Conservation (phyloP, 805 yeast species). For the Schizosaccharomyces pombe region DNA sequence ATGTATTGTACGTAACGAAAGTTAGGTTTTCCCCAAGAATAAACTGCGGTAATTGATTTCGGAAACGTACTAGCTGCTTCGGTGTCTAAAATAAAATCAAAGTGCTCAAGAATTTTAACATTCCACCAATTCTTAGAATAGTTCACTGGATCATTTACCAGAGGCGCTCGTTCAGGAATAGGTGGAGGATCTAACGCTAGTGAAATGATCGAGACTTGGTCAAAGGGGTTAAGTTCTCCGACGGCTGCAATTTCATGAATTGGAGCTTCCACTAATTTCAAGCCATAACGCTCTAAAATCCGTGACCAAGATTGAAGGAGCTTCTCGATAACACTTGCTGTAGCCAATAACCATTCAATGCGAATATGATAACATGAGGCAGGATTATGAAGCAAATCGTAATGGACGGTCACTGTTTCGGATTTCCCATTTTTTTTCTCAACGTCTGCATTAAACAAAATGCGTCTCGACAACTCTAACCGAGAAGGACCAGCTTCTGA, state of each 20-base stretch:
- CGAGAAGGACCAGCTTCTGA: neutral
- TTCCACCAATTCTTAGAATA: slow-evolving; percentile 46
- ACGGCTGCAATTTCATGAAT: slow-evolving; percentile 65
- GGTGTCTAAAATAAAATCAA: slow-evolving; percentile 64
- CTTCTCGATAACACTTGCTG: slow-evolving; percentile 67
- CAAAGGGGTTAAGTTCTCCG: slow-evolving; percentile 64
- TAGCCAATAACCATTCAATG: slow-evolving; percentile 78
- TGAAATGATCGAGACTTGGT: slow-evolving; percentile 50
- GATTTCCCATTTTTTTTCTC: slow-evolving; percentile 44
- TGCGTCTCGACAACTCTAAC: slow-evolving; percentile 41
- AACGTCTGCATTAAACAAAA: slow-evolving; percentile 57
- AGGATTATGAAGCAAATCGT: slow-evolving; percentile 80
- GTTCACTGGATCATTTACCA: neutral
- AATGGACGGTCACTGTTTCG: slow-evolving; percentile 62
- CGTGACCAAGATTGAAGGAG: slow-evolving; percentile 55
- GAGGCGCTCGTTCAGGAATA: slow-evolving; percentile 7
- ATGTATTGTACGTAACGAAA: slow-evolving; percentile 74
- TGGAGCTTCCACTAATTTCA: slow-evolving; percentile 66
- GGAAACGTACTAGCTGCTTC: slow-evolving; percentile 29
- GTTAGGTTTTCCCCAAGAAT: slow-evolving; percentile 78
- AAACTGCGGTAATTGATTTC: slow-evolving; percentile 37
- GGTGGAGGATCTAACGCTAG: slow-evolving; percentile 46
- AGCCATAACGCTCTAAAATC: slow-evolving; percentile 64
- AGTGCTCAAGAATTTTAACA: slow-evolving; percentile 37
- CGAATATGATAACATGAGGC: slow-evolving; percentile 82